Conservation (phyloP, 2,329 filamentous ascomycete genomes). For the Cercospora nicotianae region DNA sequence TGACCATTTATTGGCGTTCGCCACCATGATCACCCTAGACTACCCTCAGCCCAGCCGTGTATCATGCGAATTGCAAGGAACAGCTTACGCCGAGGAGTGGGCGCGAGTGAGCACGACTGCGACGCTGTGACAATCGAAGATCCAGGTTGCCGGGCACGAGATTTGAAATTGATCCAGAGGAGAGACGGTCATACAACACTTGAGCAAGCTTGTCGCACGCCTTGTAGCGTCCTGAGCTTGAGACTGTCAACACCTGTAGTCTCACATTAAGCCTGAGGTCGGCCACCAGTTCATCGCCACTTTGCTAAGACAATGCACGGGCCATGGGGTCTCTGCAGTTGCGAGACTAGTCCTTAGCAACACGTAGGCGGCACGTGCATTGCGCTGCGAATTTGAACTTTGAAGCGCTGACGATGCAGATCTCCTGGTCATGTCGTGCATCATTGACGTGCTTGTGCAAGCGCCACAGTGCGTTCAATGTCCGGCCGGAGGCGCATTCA, state of each 20-base stretch:
- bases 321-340: slow-evolving; percentile 30
- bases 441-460: slow-evolving; percentile 10
- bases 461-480: slow-evolving; percentile 16
- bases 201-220: background rate
- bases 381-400: background rate
- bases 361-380: slow-evolving; percentile 30
- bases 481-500: slow-evolving; percentile 13
- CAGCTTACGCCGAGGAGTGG: background rate
- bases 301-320: slow-evolving; percentile 27
- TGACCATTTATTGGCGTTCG: background rate
- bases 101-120: slow-evolving; percentile 10
- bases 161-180: slow-evolving; percentile 1
- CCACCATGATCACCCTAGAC: background rate
- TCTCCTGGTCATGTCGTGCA: slow-evolving; percentile 22
- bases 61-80: slow-evolving; percentile 3
- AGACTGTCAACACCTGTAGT: background rate
- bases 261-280: background rate
- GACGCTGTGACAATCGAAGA: slow-evolving; percentile 11
- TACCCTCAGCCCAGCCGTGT: background rate
- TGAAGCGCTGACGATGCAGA: slow-evolving; percentile 18
- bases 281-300: background rate
- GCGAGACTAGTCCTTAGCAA: slow-evolving; percentile 23
- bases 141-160: slow-evolving; percentile 15
- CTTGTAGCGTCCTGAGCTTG: background rate
- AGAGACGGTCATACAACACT: background rate